Conservation (phyloP, 2,329 filamentous ascomycete genomes). For the Chaetomiaceae sp. region DNA sequence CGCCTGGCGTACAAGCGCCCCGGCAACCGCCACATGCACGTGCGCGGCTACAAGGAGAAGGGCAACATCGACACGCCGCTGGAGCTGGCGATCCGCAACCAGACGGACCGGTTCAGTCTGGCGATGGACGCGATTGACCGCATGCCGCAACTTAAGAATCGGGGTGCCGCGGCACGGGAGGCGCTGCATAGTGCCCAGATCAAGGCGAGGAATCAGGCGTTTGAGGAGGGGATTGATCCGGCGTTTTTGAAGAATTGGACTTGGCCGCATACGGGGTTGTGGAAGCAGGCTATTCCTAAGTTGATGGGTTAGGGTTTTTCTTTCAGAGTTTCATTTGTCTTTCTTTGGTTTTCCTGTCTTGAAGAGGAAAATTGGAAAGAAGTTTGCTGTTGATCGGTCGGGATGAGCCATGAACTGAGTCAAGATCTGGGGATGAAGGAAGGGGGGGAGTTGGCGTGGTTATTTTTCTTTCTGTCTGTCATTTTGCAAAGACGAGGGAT, state of each 20-base stretch:
- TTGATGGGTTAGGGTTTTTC: constrained; percentile 6
- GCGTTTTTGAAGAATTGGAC: constrained; percentile 60
- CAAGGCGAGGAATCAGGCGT: constrained; percentile 58
- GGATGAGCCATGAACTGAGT: no score
- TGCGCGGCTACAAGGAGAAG: constrained; percentile 78
- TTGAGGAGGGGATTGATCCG: constrained; percentile 66
- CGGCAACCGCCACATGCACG: constrained; percentile 61
- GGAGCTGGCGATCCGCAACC: constrained; percentile 72
- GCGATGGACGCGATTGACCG: constrained; percentile 73
- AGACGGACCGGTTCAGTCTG: constrained; percentile 70
- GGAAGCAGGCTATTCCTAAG: constrained; percentile 12
- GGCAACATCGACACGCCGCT: constrained; percentile 79
- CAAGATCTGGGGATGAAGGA: no score
- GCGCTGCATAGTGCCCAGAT: constrained; percentile 61
- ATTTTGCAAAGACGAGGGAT: no score
- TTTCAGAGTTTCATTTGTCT: no score
- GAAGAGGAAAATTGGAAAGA: no score
- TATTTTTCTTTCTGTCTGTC: no score
- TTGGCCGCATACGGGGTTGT: constrained; percentile 46
- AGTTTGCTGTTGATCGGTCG: no score
- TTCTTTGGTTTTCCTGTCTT: no score
- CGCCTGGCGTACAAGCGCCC: constrained; percentile 70
- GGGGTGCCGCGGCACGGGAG: constrained; percentile 57
- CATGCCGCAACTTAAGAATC: constrained; percentile 57
- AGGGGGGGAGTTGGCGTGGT: no score